Evolutionary conservation across 2,329 filamentous ascomycete genomes (phyloP).

Genomic region (Emergomyces pasteurianus): DNA sequence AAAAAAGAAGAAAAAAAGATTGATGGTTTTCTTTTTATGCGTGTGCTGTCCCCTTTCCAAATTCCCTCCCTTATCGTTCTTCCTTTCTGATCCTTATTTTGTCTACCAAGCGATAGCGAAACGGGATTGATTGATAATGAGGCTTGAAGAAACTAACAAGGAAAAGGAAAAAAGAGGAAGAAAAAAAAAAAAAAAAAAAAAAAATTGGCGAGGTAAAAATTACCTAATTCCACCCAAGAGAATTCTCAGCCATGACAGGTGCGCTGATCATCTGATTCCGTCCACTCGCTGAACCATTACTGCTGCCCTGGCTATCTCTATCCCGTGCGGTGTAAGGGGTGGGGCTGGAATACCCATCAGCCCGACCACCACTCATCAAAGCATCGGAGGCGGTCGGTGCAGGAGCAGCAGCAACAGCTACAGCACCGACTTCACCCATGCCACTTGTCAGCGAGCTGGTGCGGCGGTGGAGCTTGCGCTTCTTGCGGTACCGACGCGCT

Average conservation of each 20-base stretch:
- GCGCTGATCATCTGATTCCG: slow-evolving; percentile 69
- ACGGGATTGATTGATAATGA: not conserved
- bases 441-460: slow-evolving; percentile 57
- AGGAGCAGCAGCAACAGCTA: slow-evolving; percentile 16
- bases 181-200: not conserved
- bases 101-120: not conserved
- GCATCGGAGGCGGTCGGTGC: slow-evolving; percentile 30
- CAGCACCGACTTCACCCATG: slow-evolving; percentile 33
- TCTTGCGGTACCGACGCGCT: slow-evolving; percentile 79
- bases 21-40: not conserved
- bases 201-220: not conserved
- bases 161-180: not conserved
- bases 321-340: slow-evolving; percentile 27
- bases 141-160: not conserved
- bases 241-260: slow-evolving; percentile 87
- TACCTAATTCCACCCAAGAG: slow-evolving; percentile 80
- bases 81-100: not conserved
- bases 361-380: slow-evolving; percentile 57
- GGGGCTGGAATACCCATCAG: slow-evolving; percentile 37
- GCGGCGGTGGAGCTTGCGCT: slow-evolving; percentile 64
- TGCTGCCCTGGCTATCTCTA: slow-evolving; percentile 47
- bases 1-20: not conserved
- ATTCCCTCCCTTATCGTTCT: not conserved
- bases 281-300: slow-evolving; percentile 53
- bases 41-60: not conserved